Conservation (phyloP, 345 rosid species). For the Streptanthus diversifolius region DNA sequence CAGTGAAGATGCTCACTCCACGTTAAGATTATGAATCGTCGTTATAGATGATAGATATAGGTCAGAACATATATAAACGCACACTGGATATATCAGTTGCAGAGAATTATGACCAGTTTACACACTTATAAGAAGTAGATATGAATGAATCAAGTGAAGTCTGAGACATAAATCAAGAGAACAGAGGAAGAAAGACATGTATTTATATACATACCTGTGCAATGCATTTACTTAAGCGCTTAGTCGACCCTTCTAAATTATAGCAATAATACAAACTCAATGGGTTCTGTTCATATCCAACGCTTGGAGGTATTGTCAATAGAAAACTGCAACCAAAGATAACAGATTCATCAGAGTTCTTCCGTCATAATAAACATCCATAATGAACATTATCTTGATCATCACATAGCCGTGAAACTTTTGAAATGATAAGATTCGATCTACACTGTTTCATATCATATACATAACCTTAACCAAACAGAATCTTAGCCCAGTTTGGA, state of each 20-base stretch:
- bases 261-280: conserved; percentile 89
- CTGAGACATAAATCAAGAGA: neutral
- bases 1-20: neutral
- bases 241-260: conserved; percentile 38
- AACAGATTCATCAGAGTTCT: neutral
- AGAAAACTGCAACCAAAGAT: conserved; percentile 48
- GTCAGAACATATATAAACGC: no score
- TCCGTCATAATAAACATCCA: neutral
- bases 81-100: neutral
- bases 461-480: neutral
- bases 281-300: conserved; percentile 90
- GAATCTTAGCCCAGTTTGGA: no score
- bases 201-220: conserved; percentile 57
- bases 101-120: no score
- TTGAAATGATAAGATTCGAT: neutral
- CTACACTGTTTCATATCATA: neutral
- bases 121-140: neutral
- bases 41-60: no score
- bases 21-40: neutral
- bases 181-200: neutral
- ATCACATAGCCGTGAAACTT: neutral
- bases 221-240: conserved; percentile 63
- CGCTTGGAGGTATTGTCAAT: conserved; percentile 85
- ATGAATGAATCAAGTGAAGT: neutral
- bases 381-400: neutral